Percentiles rank a stretch among this genome's conserved stretches.
Evolutionary conservation across 2,329 filamentous ascomycete genomes (phyloP).

Genomic region (Pyricularia sp.): DNA sequence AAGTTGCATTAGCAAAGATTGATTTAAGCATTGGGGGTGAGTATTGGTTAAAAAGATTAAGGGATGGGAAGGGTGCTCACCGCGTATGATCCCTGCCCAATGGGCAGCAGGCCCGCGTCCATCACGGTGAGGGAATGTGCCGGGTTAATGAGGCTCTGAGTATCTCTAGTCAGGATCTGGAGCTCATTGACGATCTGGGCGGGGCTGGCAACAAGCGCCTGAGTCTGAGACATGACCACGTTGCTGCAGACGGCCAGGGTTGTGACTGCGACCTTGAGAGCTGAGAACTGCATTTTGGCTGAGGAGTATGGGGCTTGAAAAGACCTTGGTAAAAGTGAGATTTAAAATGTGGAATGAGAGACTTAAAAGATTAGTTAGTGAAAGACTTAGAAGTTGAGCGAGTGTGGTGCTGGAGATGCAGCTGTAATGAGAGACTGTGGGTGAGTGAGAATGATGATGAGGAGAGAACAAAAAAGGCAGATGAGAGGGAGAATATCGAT

Average conservation of each 20-base stretch:
- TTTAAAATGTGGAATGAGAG: neutral
- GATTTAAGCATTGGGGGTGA: too few species aligned
- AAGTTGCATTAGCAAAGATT: neutral
- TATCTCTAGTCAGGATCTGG: slow-evolving; percentile 14
- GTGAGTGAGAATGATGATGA: neutral
- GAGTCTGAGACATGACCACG: slow-evolving; percentile 9
- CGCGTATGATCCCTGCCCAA: slow-evolving; percentile 21
- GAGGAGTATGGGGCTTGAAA: neutral
- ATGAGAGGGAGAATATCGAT: neutral
- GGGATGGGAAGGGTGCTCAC: slow-evolving; percentile 11
- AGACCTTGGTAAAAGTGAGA: neutral
- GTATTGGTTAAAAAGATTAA: neutral
- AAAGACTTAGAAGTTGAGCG: neutral
- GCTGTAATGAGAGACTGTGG: neutral
- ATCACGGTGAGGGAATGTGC: slow-evolving; percentile 17
- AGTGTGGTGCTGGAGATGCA: neutral
- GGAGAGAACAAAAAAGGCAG: neutral
- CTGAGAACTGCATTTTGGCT: slow-evolving; percentile 11
- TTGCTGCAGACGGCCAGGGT: slow-evolving; percentile 16
- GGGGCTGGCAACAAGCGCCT: slow-evolving; percentile 6
- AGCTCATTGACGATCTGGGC: slow-evolving; percentile 16
- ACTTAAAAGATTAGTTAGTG: neutral
- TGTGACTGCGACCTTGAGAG: slow-evolving; percentile 16
- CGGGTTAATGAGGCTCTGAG: slow-evolving; percentile 15
- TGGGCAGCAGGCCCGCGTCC: slow-evolving; percentile 16